These are phyloP conservation scores for Gyromitra esculenta DNA, from an alignment of 2,329 filamentous ascomycete species.

Conservation along the genomic window DNA sequence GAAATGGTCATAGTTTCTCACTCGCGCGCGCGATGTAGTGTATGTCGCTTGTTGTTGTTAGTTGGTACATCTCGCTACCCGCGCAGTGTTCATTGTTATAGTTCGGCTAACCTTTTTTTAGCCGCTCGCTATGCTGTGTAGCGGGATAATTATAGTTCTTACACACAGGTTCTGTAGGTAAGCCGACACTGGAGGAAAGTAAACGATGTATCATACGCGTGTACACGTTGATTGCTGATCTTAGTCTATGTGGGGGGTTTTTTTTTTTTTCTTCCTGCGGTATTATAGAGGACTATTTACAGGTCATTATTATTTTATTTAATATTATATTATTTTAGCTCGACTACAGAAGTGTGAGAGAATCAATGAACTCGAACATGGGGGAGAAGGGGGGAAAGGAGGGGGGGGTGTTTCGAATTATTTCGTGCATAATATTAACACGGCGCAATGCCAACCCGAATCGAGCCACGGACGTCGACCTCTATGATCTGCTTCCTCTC, in stretches of 20 bases:
- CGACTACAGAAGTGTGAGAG: conserved; percentile 18
- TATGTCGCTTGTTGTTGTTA: too few species aligned
- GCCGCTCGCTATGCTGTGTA: background rate
- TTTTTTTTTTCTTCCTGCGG: background rate
- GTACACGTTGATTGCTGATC: background rate
- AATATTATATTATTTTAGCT: background rate
- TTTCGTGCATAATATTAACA: conserved; percentile 4
- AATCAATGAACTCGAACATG: conserved; percentile 17
- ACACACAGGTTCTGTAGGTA: too few species aligned
- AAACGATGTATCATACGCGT: background rate
- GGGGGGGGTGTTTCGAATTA: conserved; percentile 20
- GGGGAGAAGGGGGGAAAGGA: background rate
- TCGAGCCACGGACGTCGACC: background rate
- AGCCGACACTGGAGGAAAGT: too few species aligned
- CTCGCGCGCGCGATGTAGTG: background rate
- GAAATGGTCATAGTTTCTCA: conserved; percentile 19
- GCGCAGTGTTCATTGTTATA: background rate
- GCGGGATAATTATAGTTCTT: too few species aligned
- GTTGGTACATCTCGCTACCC: background rate
- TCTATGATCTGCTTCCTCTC: conserved; percentile 8
- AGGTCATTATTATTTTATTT: background rate
- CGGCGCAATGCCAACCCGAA: background rate
- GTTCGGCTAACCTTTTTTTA: conserved; percentile 4
- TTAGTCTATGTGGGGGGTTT: background rate
- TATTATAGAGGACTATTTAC: background rate